A percentile compares a stretch with the other conserved stretches of the same genome.
These are phyloP conservation scores for Pleurotus citrinopileatus DNA, from an alignment of 768 basidiomycete genomes.

Conservation along the genomic window DNA sequence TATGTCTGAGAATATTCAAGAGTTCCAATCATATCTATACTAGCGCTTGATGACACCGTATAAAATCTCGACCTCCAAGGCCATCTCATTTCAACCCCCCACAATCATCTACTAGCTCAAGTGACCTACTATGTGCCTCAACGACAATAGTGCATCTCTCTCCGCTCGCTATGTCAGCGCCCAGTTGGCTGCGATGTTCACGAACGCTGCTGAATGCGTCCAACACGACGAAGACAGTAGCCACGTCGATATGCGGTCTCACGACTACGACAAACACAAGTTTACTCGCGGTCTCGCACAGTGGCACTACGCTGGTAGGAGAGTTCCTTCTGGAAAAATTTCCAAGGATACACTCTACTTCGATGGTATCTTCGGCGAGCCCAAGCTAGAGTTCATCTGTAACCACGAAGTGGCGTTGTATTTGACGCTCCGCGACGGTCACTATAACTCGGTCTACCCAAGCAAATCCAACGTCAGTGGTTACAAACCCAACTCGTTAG, in stretches of 20 bases:
- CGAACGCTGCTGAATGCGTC: slow-evolving; percentile 13
- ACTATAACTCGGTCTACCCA: slow-evolving; percentile 14
- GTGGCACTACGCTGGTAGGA: slow-evolving; percentile 10
- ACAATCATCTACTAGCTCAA: too few species aligned
- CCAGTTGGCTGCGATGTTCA: slow-evolving; percentile 13
- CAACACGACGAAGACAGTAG: slow-evolving; percentile 1
- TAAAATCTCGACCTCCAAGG: too few species aligned
- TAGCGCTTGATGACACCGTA: too few species aligned
- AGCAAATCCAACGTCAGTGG: neutral
- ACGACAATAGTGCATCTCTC: slow-evolving; percentile 5
- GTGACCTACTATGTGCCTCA: neutral
- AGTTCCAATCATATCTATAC: too few species aligned
- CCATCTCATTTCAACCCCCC: too few species aligned
- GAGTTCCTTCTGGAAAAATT: slow-evolving; percentile 5
- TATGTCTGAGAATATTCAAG: too few species aligned
- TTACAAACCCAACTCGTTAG: slow-evolving; percentile 8
- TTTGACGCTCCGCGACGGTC: slow-evolving; percentile 15
- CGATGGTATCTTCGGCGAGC: slow-evolving; percentile 15
- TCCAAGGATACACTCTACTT: slow-evolving; percentile 15
- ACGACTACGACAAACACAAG: neutral
- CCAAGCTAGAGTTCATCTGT: slow-evolving; percentile 19
- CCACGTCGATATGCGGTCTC: slow-evolving; percentile 3
- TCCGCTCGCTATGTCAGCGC: slow-evolving; percentile 13
- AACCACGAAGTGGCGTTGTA: slow-evolving; percentile 20
- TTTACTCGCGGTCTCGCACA: slow-evolving; percentile 14